Evolutionary conservation across 139 green algal species (phyloP), one percentile per base, ranked within the genome.

Genomic region (Chlamydomonas sphaeroides): DNA sequence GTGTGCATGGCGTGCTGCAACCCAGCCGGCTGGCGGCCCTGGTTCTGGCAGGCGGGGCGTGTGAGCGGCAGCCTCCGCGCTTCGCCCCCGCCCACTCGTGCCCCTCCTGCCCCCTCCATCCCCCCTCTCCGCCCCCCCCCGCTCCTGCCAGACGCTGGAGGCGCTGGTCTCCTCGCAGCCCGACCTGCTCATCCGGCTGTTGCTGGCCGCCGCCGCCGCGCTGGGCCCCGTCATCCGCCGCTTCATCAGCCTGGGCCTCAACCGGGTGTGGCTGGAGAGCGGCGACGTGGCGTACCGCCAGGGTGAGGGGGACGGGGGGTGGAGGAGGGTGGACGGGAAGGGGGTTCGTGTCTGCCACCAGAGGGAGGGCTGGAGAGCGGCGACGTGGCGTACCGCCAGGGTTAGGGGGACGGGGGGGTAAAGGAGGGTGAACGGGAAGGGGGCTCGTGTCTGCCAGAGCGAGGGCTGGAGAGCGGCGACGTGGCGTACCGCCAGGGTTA

Each of bases 241-340:
- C 42, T 96, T 96, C 88, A 91, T 95, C 70, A 89, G 65, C 38
- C 88, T 96, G 28, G 94, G 94, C 4, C 87, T 97, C 53, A 97
- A 95, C 80, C 73, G 94, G 3, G 89, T 95, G 51, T 97, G 94
- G 94, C 86, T 93, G 30, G 84, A 84, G 49, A 68, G 63, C 26
- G 93, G 93, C 3, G 91, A 97, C 45, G 84, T 90, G 41, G 91
- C 87, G 23, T 97, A 94, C 86, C 33, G 66, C 26, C 87, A 91
- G 65, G 85, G 88, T 86, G 61, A 33, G 42, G 7, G 11, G 59
- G 26, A 6, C 28, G 28, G 57, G 28, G 26, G 57, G 10, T 53
- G 45, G 45, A 14, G 67, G 39, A 26, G 15, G 35, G 17, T 78
- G 8, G 68, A 66, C 23, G 48, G 45, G 10, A 21, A 14, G 45